Evolutionary conservation across 768 basidiomycete species (phyloP), one percentile per base, ranked within the genome.

Genomic region (Rhodotorula diobovata): DNA sequence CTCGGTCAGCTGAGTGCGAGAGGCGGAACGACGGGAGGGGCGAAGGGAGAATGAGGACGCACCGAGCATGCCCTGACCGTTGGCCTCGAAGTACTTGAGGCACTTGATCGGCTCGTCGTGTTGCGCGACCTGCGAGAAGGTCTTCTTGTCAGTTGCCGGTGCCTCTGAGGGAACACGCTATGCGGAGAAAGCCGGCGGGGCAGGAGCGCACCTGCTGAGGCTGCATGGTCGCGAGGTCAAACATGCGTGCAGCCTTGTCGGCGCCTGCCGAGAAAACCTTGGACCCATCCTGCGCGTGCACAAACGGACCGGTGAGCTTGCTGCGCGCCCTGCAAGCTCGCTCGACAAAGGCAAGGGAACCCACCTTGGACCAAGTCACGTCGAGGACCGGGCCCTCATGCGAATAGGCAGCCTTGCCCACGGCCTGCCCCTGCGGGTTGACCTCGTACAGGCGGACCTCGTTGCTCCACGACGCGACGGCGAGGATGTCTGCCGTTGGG

Each of bases 201-300:
- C 92, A 83, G 87, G 89, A 93, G 64, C 88, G 68, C 86, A 87
- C 80, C 88, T 90, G 77, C 95, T 87, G 20, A 90, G 90, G 57
- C 79, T 89, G 88, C 1, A 91, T 91, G 2, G 92, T 93, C 30
- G 86, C 84, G 53, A 94, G 84, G 80, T 98, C 95, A 80, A 88
- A 94, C 87, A 92, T 89, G 69, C 91, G 87, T n/a, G 87, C 95
- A 0, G 91, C 89, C 80, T 97, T 96, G 83, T 99, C 95, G 15
- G 90, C 90, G 59, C 95, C 94, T 10, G 89, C 91, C 21, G 93
- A 96, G 74, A 96, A 86, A 48, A 94, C 84, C 82, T 93, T 92
- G 77, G 86, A 89, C 30, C 94, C 94, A 61, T 76, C 72, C 70
- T 73, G 57, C 35, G 35, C 1, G 58, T 21, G 57, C 9, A 50